Conservation (phyloP, 1,284 basidiomycete genomes). For the Pterulicium gracile region DNA sequence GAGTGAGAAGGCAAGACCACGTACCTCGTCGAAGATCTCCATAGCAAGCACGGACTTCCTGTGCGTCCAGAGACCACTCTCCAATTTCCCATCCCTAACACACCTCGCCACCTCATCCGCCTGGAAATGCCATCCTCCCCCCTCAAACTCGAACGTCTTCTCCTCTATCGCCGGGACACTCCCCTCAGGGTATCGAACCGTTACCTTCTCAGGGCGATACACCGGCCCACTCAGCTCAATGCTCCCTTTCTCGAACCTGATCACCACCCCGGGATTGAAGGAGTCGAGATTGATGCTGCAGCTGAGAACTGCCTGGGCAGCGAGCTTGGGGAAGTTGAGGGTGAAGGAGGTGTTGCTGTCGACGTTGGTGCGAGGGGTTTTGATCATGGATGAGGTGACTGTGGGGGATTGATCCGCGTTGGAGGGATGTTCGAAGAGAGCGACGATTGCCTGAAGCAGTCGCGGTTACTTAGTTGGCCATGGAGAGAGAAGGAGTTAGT, state of each 20-base stretch:
- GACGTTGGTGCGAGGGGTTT: constrained; percentile 68
- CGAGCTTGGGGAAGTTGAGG: constrained; percentile 55
- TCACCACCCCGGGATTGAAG: constrained; percentile 37
- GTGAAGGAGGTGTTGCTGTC: constrained; percentile 73
- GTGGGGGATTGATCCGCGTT: constrained; percentile 49
- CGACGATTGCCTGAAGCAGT: constrained; percentile 61
- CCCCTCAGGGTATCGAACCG: constrained; percentile 42
- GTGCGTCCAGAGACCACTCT: constrained; percentile 66
- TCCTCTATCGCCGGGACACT: constrained; percentile 40
- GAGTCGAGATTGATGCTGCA: constrained; percentile 47
- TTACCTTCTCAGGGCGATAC: constrained; percentile 53
- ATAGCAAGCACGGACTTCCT: constrained; percentile 72
- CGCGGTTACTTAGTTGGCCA: too few relatives aligned
- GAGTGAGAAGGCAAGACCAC: constrained; percentile 11
- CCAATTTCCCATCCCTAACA: constrained; percentile 63
- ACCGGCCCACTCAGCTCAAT: constrained; percentile 58
- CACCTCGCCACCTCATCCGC: constrained; percentile 81
- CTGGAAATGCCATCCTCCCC: constrained; percentile 63
- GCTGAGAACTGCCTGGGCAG: constrained; percentile 58
- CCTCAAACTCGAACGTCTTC: constrained; percentile 41
- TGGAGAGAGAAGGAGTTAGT: too few relatives aligned
- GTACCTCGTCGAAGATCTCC: constrained; percentile 73
- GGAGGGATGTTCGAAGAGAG: constrained; percentile 67
- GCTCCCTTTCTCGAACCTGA: constrained; percentile 59
- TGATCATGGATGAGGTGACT: constrained; percentile 56